Percentiles rank a stretch among this genome's conserved stretches.
phyloP scores from a whole-genome alignment of 2,329 filamentous ascomycete genomes.

The Cladosporium sp. region DNA sequence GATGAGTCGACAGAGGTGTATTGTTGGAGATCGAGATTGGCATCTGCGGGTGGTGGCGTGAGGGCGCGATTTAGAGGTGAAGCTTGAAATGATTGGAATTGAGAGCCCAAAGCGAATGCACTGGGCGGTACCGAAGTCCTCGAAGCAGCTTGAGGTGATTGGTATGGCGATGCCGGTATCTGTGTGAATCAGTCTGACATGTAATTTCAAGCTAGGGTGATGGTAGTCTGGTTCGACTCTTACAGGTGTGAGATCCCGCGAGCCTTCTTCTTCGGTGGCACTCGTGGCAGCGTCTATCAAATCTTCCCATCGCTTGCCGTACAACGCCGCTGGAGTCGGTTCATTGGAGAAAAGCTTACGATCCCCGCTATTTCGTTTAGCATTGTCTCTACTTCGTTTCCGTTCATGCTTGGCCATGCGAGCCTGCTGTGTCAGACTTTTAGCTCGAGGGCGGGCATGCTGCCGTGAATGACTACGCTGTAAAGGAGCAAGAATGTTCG shows the following conservation, averaged over 20 bases:
- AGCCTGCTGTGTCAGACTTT: slow-evolving; percentile 76
- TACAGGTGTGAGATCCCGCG: slow-evolving; percentile 81
- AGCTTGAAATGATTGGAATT: slow-evolving; percentile 70
- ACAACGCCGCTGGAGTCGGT: slow-evolving; percentile 66
- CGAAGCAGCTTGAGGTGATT: slow-evolving; percentile 48
- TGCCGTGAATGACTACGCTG: slow-evolving; percentile 64
- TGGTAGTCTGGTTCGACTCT: not conserved
- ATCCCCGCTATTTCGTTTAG: slow-evolving; percentile 67
- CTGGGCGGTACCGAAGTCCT: slow-evolving; percentile 57
- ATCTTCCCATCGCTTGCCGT: slow-evolving; percentile 93
- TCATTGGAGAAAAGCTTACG: slow-evolving; percentile 85
- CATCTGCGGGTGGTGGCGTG: slow-evolving; percentile 64
- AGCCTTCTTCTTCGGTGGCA: slow-evolving; percentile 82
- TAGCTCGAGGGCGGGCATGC: slow-evolving; percentile 71
- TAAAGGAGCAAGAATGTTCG: slow-evolving; percentile 80
- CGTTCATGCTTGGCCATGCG: slow-evolving; percentile 76
- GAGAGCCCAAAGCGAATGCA: slow-evolving; percentile 44
- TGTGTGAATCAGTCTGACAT: slow-evolving; percentile 19
- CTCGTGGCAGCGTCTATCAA: slow-evolving; percentile 91
- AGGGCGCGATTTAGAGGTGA: slow-evolving; percentile 87
- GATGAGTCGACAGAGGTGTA: slow-evolving; percentile 87
- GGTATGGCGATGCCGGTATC: slow-evolving; percentile 49
- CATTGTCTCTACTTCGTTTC: slow-evolving; percentile 70
- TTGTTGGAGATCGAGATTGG: slow-evolving; percentile 53
- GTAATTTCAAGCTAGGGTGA: not conserved